Evolutionary conservation across 345 rosid genomes (phyloP), one percentile per base, ranked within the genome.

Genomic region (Psidium guajava): DNA sequence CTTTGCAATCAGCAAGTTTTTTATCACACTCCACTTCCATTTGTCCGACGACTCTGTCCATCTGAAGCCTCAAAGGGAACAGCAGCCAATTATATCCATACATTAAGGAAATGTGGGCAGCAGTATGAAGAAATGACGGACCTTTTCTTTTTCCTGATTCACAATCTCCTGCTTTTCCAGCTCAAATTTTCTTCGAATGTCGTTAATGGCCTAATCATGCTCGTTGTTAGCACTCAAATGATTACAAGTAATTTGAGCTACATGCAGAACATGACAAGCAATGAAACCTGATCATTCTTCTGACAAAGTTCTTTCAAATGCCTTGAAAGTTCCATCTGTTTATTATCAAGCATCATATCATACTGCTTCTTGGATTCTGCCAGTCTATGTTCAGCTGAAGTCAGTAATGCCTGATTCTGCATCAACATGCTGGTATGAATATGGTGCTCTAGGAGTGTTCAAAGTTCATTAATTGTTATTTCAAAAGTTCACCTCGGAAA

Each of bases 301-400:
- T 91, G 97, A 89, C 96, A 95, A 87, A 95, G 89, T 87, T 97
- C 99, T 92, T 95, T 95, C 93, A 97, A 88, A 86, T 95, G 98
- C 90, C 93, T 91, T 57, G 98, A 95, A 59, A 95, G 87, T 87
- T 95, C 99, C 89, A 91, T 86, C 87, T 95, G 95, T 86, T 96
- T 96, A 87, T 91, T 92, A 88, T 93, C 99, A 36, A 96, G 94
- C 95, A 95, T 91, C 88, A 86, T 85, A 87, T 95, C 98, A 82
- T 94, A 87, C 64, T 95, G 95, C 87, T 88, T 93, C 90, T 90
- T 92, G 50, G 94, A 94, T 89, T 96, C 97, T 44, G 86, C 87
- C 56, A 96, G 96, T 88, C 90, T 95, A 81, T 90, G 90, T 87
- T 94, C 98, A 89, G 94, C 89, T 82, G 94, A 89, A 89, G 86